phyloP scores from a whole-genome alignment of 2,329 filamentous ascomycete genomes.

The Xylaria sp. region DNA sequence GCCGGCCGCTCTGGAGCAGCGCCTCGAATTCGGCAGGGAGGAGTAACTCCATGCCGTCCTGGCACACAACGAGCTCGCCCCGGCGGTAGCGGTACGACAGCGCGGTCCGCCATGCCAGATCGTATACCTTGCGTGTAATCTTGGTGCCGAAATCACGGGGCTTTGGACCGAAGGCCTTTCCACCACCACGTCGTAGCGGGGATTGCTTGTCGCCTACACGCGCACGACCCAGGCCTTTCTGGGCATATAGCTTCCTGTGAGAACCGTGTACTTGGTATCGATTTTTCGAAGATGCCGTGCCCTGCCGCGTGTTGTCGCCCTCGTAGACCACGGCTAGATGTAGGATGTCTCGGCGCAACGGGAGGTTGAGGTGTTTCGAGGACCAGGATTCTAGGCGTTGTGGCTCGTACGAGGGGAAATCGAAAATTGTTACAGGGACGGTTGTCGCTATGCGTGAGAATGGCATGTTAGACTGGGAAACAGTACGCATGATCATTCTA shows the following conservation, averaged over 20 bases:
- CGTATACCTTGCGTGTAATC: conserved; percentile 90
- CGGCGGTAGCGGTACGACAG: conserved; percentile 89
- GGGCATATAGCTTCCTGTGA: conserved; percentile 80
- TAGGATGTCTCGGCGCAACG: conserved; percentile 88
- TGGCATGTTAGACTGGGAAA: conserved; percentile 23
- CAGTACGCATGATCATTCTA: background rate
- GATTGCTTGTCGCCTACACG: conserved; percentile 84
- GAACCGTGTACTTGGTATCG: conserved; percentile 87
- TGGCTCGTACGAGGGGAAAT: conserved; percentile 90
- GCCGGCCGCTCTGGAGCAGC: conserved; percentile 52
- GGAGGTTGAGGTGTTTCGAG: conserved; percentile 84
- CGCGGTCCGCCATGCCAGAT: conserved; percentile 93
- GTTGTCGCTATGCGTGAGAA: conserved; percentile 61
- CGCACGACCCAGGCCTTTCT: conserved; percentile 87
- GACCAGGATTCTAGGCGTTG: conserved; percentile 81
- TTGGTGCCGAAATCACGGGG: conserved; percentile 89
- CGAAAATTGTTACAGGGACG: conserved; percentile 87
- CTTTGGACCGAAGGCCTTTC: conserved; percentile 89
- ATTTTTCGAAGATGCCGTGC: conserved; percentile 85
- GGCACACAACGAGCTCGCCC: conserved; percentile 87
- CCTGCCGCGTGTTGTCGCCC: conserved; percentile 86
- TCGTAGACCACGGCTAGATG: conserved; percentile 94
- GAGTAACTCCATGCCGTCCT: conserved; percentile 78
- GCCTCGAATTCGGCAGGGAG: conserved; percentile 62
- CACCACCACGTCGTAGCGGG: conserved; percentile 85